Percentiles rank a stretch among this genome's conserved stretches.
Evolutionary conservation across 306 rosid genomes (phyloP).

Genomic region (Inga leiocalycina): DNA sequence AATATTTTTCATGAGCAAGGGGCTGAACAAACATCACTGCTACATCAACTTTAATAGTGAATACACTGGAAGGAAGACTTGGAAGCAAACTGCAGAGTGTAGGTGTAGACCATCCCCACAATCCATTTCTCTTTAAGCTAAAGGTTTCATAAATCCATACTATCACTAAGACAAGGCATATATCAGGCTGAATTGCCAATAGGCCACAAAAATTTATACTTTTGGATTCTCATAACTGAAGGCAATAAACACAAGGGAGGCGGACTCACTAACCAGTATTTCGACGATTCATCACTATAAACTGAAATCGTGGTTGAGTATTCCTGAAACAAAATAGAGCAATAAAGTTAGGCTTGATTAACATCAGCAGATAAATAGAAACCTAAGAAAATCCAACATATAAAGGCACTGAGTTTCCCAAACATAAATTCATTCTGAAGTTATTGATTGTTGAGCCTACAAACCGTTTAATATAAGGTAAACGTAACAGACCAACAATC

Average conservation of each 20-base stretch:
- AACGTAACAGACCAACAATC: neutral
- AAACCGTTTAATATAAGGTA: too few species aligned
- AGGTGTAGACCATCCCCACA: neutral
- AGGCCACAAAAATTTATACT: neutral
- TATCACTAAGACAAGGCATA: neutral
- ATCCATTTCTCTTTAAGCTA: neutral
- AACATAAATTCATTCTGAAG: neutral
- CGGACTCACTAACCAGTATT: constrained; percentile 37
- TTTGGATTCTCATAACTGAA: neutral
- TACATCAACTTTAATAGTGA: neutral
- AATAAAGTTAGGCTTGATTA: neutral
- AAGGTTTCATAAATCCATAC: neutral
- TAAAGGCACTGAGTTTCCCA: neutral
- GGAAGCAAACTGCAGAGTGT: neutral
- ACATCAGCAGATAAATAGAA: neutral
- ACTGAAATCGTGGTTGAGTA: constrained; percentile 39
- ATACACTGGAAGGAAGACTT: neutral
- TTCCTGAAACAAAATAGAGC: constrained; percentile 26
- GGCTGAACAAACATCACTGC: neutral
- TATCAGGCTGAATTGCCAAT: constrained; percentile 5
- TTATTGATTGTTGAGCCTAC: neutral
- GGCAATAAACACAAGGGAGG: neutral
- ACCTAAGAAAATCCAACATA: neutral
- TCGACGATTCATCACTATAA: constrained; percentile 43
- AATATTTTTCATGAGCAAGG: neutral